Percentiles rank a stretch among this genome's conserved stretches.
Evolutionary conservation across 2,329 filamentous ascomycete genomes (phyloP).

Genomic region (Aspergillus quadricinctus): DNA sequence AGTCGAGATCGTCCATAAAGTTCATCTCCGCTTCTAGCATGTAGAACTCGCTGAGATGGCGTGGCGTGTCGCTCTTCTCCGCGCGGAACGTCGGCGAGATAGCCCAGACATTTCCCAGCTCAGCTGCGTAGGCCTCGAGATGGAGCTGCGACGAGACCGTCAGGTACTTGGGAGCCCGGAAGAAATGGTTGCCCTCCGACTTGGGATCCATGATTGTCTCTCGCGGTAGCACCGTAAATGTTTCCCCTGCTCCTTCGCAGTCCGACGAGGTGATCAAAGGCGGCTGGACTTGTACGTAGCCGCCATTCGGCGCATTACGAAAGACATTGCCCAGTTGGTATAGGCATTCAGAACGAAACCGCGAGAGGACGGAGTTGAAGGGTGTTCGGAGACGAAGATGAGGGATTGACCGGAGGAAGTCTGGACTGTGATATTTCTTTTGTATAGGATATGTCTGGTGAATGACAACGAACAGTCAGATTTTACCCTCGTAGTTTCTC

Average conservation of each 20-base stretch:
- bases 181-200: slow-evolving; percentile 59
- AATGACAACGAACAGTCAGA: background rate
- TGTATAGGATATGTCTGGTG: slow-evolving; percentile 82
- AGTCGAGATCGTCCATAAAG: slow-evolving; percentile 66
- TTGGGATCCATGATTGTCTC: slow-evolving; percentile 24
- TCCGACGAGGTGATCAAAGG: slow-evolving; percentile 95
- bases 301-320: slow-evolving; percentile 56
- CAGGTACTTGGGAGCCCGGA: slow-evolving; percentile 82
- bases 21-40: slow-evolving; percentile 93
- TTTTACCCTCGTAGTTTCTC: background rate
- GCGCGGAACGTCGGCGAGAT: slow-evolving; percentile 91
- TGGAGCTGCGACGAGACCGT: slow-evolving; percentile 95
- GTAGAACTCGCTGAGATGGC: slow-evolving; percentile 96
- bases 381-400: slow-evolving; percentile 81
- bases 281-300: slow-evolving; percentile 67
- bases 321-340: slow-evolving; percentile 73
- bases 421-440: slow-evolving; percentile 89
- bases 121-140: slow-evolving; percentile 83
- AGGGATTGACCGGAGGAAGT: slow-evolving; percentile 82
- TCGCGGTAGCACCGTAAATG: slow-evolving; percentile 66
- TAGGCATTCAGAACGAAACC: slow-evolving; percentile 76
- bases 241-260: slow-evolving; percentile 93
- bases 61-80: slow-evolving; percentile 85
- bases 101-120: slow-evolving; percentile 88
- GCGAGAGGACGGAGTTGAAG: slow-evolving; percentile 73